phyloP scores from a whole-genome alignment of 106 monocot species.

The Xerophyta viscosa region DNA sequence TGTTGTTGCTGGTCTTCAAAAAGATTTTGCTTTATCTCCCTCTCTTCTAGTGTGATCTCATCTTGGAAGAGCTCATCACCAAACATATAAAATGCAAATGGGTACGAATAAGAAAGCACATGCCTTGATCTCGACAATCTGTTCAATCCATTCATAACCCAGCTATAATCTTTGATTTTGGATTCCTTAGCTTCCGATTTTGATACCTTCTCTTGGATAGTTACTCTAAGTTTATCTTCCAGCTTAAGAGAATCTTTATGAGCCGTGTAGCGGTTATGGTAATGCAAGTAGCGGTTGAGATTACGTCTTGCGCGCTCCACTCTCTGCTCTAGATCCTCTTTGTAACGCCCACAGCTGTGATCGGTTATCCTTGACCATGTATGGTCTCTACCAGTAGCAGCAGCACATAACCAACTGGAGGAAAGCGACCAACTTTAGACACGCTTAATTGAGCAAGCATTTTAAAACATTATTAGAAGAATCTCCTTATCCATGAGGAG shows the following conservation, averaged over 20 bases:
- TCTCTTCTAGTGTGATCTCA: conserved; percentile 25
- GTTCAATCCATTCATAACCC: conserved; percentile 29
- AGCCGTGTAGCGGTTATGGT: conserved; percentile 33
- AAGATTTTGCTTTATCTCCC: conserved; percentile 26
- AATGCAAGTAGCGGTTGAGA: conserved; percentile 41
- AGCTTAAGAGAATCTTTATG: conserved; percentile 39
- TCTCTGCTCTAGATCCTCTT: conserved; percentile 15
- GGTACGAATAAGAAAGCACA: conserved; percentile 36
- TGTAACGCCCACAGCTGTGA: conserved; percentile 46
- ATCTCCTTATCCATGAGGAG: no score
- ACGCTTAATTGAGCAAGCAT: neutral
- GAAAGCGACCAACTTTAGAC: neutral
- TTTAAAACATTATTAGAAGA: no score
- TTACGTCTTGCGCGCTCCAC: conserved; percentile 23
- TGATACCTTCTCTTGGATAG: conserved; percentile 18
- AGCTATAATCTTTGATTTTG: conserved; percentile 21
- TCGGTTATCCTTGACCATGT: conserved; percentile 36
- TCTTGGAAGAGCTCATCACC: conserved; percentile 34
- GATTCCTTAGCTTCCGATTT: conserved; percentile 15
- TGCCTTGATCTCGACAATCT: conserved; percentile 30
- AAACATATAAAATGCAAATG: conserved; percentile 57
- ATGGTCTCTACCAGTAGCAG: conserved; percentile 42
- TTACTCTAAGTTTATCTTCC: conserved; percentile 25
- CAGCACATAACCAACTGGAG: conserved; percentile 48
- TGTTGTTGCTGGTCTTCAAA: conserved; percentile 46